phyloP scores from a whole-genome alignment of 345 rosid species.

The Brassica incana region DNA sequence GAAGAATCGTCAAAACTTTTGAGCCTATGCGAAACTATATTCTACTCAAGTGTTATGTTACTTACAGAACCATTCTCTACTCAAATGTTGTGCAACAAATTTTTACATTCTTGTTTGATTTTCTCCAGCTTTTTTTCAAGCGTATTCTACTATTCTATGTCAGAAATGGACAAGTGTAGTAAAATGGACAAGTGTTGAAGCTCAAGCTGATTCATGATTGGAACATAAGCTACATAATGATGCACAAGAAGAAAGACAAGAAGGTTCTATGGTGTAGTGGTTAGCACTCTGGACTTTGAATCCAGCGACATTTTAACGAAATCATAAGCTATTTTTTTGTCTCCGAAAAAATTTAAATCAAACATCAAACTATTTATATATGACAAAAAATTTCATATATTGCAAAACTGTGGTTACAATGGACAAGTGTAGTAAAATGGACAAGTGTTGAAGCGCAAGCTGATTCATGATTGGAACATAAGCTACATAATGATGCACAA shows the following conservation, averaged over 20 bases:
- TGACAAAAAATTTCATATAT: too few species aligned
- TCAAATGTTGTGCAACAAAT: conserved; percentile 15
- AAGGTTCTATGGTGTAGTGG: conserved; percentile 93
- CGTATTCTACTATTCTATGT: neutral
- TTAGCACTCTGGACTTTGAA: conserved; percentile 98
- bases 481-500: neutral
- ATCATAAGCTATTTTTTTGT: too few species aligned
- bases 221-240: too few species aligned
- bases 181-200: neutral
- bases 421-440: neutral
- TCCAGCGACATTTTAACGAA: too few species aligned
- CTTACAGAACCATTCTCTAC: neutral
- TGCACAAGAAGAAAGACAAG: neutral
- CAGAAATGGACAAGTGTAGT: neutral
- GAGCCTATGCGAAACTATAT: conserved; percentile 14
- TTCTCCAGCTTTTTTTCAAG: neutral
- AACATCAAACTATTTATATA: too few species aligned
- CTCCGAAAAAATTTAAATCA: too few species aligned
- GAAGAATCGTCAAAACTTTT: conserved; percentile 3
- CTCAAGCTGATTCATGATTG: neutral
- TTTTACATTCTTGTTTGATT: neutral
- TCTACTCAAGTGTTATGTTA: neutral
- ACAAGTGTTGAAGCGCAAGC: neutral
- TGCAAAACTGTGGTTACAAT: neutral
- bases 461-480: neutral